Base-by-base conservation (phyloP, 768 basidiomycete genomes). In the Phlebiopsis gigantea region DNA sequence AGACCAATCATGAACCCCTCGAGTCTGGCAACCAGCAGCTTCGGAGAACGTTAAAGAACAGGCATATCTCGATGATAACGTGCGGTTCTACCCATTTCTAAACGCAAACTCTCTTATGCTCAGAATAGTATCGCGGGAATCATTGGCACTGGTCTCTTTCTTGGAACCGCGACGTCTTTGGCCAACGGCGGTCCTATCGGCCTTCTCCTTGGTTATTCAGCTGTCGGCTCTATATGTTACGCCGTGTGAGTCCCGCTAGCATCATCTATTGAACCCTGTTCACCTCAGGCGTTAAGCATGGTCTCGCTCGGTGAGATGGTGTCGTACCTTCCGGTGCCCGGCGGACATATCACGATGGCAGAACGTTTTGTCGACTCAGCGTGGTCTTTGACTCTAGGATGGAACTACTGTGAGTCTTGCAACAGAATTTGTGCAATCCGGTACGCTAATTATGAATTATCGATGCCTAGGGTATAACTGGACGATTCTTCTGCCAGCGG, bases 131-230 rank as follows among this genome's bases (percentile, higher is more conserved):
- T 67, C n/a, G 66, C 63, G 41, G 66, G 66, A 59, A 69, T 70
- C 61, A 78, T 79, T 53, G 80, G 81, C 17, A 81, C 80, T 1
- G 81, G 83, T 50, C 70, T 84, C 3, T 83, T 85, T 66, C 67
- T 85, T 12, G 78, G 80, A 5, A 76, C 79, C 2, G 83, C 79
- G 1, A 70, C 66, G 39, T 73, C 76, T 15, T 68, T 79, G 41
- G 54, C 45, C 51, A 65, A 70, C 14, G 79, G 77, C 53, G 78
- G 79, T 46, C 79, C 79, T 2, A 12, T 80, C 1, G 79, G 79
- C 17, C 61, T 79, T 39, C 65, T 79, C 10, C 65, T 79, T 22
- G 78, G 67, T 6, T 79, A 79, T 62, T 5, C 68, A 0, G 66
- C 70, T 26, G 53, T 75, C 1, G 73, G 72, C 19, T 55, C 73